These are phyloP conservation scores for Trametes maxima DNA, from an alignment of 768 basidiomycete genomes.

Conservation along the genomic window DNA sequence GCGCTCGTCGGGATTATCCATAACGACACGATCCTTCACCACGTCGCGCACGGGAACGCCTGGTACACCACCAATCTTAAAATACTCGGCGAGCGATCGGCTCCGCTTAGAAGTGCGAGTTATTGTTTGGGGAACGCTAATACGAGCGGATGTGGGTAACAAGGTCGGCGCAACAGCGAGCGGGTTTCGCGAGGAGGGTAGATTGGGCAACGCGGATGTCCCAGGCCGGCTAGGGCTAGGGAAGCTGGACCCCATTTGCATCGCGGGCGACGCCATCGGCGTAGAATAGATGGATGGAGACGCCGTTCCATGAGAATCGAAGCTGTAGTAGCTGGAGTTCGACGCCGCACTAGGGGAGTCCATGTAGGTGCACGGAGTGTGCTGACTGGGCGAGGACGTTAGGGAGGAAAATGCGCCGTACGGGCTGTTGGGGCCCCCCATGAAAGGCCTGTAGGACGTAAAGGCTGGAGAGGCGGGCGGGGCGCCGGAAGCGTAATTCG, in stretches of 20 bases:
- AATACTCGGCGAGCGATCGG: constrained; percentile 1
- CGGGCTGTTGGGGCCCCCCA: neutral
- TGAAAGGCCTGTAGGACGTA: no score
- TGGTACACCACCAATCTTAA: constrained; percentile 5
- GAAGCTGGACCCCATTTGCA: neutral
- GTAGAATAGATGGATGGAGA: neutral
- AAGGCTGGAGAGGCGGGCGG: no score
- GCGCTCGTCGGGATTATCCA: constrained; percentile 15
- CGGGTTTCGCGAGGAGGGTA: neutral
- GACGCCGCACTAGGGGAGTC: neutral
- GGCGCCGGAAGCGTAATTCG: neutral
- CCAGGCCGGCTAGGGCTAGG: neutral
- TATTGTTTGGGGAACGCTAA: constrained; percentile 12
- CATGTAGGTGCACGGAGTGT: neutral
- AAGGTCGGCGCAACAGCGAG: no score
- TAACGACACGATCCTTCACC: neutral
- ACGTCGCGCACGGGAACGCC: constrained; percentile 19
- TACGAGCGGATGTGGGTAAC: neutral
- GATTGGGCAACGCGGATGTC: neutral
- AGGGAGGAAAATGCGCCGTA: neutral
- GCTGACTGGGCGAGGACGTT: neutral
- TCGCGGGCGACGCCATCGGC: neutral
- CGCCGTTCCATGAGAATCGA: neutral
- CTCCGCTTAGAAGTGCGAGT: neutral
- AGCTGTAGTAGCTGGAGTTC: constrained; percentile 5